Evolutionary conservation across 192 early-diverging fungal genomes (phyloP).

Genomic region (Linnemannia schmuckeri): DNA sequence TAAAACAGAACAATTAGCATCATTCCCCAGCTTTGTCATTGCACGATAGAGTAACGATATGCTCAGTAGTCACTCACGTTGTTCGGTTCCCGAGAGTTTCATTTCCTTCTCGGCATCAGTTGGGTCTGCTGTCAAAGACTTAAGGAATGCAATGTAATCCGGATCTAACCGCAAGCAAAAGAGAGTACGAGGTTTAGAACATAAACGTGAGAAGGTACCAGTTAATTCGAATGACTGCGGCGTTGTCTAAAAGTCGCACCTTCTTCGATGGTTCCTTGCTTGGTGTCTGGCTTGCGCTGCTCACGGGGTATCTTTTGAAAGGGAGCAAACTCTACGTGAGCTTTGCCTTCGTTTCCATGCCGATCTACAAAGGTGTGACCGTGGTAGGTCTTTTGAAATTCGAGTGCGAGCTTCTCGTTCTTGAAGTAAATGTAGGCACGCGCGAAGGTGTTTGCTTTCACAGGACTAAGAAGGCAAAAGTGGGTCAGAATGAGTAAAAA

Average conservation of each 20-base stretch:
- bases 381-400: constrained; percentile 82
- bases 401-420: constrained; percentile 71
- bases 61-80: constrained; percentile 61
- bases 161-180: constrained; percentile 63
- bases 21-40: neutral
- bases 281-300: constrained; percentile 71
- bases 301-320: constrained; percentile 81
- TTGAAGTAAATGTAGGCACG: constrained; percentile 85
- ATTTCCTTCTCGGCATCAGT: constrained; percentile 58
- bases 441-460: constrained; percentile 78
- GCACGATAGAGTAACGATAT: constrained; percentile 29
- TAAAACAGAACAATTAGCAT: neutral
- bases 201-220: neutral
- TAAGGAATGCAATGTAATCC: constrained; percentile 81
- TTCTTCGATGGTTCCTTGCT: constrained; percentile 82
- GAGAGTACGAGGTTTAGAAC: neutral
- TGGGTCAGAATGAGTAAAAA: neutral
- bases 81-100: constrained; percentile 62
- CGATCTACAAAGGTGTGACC: constrained; percentile 83
- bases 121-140: constrained; percentile 70
- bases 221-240: neutral
- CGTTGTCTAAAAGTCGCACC: constrained; percentile 57
- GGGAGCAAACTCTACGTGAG: constrained; percentile 85
- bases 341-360: constrained; percentile 76
- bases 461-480: constrained; percentile 64